A percentile compares a stretch with the other conserved stretches of the same genome.
These are phyloP conservation scores for Hyaloscypha finlandica DNA, from an alignment of 495 filamentous ascomycete species.

Conservation along the genomic window DNA sequence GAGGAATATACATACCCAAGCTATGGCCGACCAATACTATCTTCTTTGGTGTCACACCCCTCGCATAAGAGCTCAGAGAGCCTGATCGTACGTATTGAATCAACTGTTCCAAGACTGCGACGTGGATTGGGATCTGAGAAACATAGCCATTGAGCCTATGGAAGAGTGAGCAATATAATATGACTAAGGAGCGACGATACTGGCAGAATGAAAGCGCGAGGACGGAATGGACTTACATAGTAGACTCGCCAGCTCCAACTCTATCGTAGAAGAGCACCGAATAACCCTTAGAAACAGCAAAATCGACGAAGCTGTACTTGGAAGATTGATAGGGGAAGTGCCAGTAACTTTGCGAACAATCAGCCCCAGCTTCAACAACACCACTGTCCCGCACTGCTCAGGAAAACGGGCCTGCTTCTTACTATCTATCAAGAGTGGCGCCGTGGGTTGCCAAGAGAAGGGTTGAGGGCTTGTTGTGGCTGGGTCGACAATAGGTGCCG, in stretches of 20 bases:
- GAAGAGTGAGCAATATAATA: background rate
- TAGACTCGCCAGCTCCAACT: constrained; percentile 57
- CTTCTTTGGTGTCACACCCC: constrained; percentile 38
- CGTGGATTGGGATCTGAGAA: constrained; percentile 10
- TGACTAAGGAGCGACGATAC: no score
- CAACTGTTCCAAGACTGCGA: constrained; percentile 12
- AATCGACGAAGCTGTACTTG: constrained; percentile 56
- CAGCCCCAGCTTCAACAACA: background rate
- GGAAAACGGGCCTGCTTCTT: background rate
- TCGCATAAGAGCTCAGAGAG: background rate
- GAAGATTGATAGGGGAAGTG: constrained; percentile 52
- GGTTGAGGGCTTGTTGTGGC: background rate
- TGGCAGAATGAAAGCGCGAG: no score
- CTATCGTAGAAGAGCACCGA: constrained; percentile 58
- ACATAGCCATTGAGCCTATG: constrained; percentile 18
- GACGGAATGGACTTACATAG: constrained; percentile 34
- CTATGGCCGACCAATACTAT: constrained; percentile 57
- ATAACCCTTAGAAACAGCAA: constrained; percentile 51
- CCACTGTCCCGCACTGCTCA: background rate
- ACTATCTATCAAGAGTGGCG: background rate
- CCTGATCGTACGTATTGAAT: constrained; percentile 9
- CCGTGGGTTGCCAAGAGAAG: background rate
- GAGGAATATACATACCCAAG: no score
- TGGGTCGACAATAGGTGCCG: background rate
- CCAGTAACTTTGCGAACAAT: constrained; percentile 50